Conservation (phyloP, 2,329 filamentous ascomycete species). For the Aplosporella prunicola region DNA sequence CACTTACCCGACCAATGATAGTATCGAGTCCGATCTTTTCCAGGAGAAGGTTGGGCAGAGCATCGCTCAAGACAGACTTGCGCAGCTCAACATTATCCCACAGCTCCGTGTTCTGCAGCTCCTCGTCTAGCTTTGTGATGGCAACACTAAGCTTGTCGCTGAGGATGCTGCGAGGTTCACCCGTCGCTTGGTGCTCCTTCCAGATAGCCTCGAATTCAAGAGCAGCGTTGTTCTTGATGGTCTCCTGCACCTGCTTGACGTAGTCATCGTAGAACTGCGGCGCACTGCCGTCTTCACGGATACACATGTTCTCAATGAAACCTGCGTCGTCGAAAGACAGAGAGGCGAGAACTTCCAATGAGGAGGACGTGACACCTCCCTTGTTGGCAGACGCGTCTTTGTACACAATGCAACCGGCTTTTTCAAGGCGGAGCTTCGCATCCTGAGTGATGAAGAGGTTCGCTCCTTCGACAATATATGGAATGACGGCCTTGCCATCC, state of each 20-base stretch:
- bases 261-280: slow-evolving; percentile 91
- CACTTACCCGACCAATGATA: slow-evolving; percentile 65
- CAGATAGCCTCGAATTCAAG: slow-evolving; percentile 98
- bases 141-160: slow-evolving; percentile 84
- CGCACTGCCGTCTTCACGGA: slow-evolving; percentile 62
- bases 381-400: slow-evolving; percentile 99
- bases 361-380: slow-evolving; percentile 94
- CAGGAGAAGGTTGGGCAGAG: slow-evolving; percentile 72
- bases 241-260: slow-evolving; percentile 81
- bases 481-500: slow-evolving; percentile 76
- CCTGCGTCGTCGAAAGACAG: slow-evolving; percentile 85
- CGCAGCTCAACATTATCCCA: slow-evolving; percentile 79
- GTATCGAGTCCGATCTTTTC: slow-evolving; percentile 86
- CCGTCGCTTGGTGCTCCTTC: slow-evolving; percentile 81
- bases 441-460: slow-evolving; percentile 99
- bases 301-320: slow-evolving; percentile 92
- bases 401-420: slow-evolving; percentile 89
- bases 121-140: slow-evolving; percentile 94
- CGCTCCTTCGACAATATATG: slow-evolving; percentile 95
- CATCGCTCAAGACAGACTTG: slow-evolving; percentile 69
- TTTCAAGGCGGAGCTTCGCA: slow-evolving; percentile 87
- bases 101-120: slow-evolving; percentile 84
- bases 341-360: slow-evolving; percentile 87
- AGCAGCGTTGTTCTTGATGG: slow-evolving; percentile 81
- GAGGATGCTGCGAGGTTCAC: slow-evolving; percentile 70